Evolutionary conservation across 2,329 filamentous ascomycete genomes (phyloP), one percentile per base, ranked within the genome.

Genomic region (Diplocarpon mali): DNA sequence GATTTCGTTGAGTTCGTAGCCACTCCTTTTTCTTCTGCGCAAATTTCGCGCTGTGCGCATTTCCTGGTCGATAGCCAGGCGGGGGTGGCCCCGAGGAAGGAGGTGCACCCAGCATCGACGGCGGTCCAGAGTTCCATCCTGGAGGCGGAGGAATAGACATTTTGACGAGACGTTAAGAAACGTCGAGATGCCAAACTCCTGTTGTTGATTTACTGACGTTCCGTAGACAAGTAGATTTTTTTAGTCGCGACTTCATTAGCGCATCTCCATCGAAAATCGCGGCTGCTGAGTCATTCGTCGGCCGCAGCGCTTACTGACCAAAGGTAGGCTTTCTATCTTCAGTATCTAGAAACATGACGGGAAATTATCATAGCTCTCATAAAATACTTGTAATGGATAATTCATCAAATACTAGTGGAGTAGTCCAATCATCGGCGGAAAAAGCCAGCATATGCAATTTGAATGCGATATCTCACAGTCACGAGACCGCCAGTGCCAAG

Each of bases 21-120:
- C 93, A 98, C 80, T 95, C 89, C 64, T 88, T 94, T 75, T 96
- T 98, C 75, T 96, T 98, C 67, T 95, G 86, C 46, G 89, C 86
- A 61, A 95, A 94, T 69, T 98, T 98, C 42, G 88, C 88, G 59
- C 86, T 75, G 54, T 89, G 85, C 36, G 88, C 82, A 62, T 96
- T 83, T 54, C 80, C 75, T 35, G 88, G 87, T 52, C 80, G 80
- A 64, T 88, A 93, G 34, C 87, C 87, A 20, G 88, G 88, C 17
- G 89, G 88, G 42, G 88, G 87, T 51, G 68, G 45, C 64, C 62
- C 29, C 64, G 62, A 11, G 24, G 40, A 42, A 17, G 40, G 41
- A 51, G 64, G 62, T 49, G 62, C 60, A 53, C 63, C 70, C 8
- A 43, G 28, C 60, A 73, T 68, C 7, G 70, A 68, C 41, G 69